These are phyloP conservation scores for Ceriops tagal DNA, from an alignment of 345 rosid genomes.

Conservation along the genomic window DNA sequence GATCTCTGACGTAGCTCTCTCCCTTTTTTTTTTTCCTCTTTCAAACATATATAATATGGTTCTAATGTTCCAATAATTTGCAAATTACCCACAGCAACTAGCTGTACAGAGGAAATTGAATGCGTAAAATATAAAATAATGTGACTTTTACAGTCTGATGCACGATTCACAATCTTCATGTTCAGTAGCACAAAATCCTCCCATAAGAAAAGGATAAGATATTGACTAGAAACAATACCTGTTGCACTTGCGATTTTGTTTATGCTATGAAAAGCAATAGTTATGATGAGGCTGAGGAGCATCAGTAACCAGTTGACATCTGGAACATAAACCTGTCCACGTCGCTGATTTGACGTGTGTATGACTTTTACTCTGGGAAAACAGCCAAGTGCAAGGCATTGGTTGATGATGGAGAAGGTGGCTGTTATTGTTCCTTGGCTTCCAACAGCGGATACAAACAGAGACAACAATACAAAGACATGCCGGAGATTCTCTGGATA, in stretches of 20 bases:
- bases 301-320: conserved; percentile 59
- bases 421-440: conserved; percentile 59
- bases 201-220: neutral
- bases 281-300: conserved; percentile 48
- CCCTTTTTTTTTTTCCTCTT: too few species aligned
- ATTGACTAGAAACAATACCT: conserved; percentile 27
- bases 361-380: conserved; percentile 59
- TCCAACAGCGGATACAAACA: conserved; percentile 39
- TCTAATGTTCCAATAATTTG: neutral
- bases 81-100: neutral
- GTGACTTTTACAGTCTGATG: too few species aligned
- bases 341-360: conserved; percentile 49
- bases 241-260: conserved; percentile 42
- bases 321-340: conserved; percentile 61
- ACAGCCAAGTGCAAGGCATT: conserved; percentile 55
- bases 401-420: conserved; percentile 61
- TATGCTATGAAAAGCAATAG: conserved; percentile 42
- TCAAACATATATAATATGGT: neutral
- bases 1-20: neutral
- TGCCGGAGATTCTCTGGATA: conserved; percentile 39
- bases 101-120: neutral
- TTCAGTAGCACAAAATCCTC: too few species aligned
- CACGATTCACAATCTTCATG: too few species aligned
- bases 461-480: conserved; percentile 38
- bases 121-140: too few species aligned